Conservation (phyloP, 495 filamentous ascomycete species). For the Penicillium ucsense region DNA sequence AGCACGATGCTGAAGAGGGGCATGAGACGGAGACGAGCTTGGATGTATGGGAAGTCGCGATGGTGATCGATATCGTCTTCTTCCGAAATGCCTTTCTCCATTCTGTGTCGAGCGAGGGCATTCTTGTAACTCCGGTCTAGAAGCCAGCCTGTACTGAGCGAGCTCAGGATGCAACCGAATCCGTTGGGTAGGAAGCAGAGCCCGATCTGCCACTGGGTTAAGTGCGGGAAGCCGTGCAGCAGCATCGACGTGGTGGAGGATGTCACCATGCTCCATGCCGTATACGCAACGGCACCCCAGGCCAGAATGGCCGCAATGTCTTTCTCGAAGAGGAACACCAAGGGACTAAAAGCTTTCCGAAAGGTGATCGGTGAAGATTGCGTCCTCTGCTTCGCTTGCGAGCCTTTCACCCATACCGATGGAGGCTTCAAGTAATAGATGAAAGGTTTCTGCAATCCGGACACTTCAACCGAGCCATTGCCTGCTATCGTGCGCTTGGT, state of each 20-base stretch:
- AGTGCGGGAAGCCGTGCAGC: not conserved
- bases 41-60: constrained; percentile 9
- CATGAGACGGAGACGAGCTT: constrained; percentile 11
- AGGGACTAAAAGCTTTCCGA: not conserved
- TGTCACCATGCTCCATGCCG: constrained; percentile 2
- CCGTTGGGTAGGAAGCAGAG: constrained; percentile 3
- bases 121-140: constrained; percentile 10
- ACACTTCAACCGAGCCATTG: not conserved
- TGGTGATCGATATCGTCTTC: constrained; percentile 2
- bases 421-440: constrained; percentile 1
- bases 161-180: constrained; percentile 14
- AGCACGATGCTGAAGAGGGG: constrained; percentile 9
- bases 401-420: not conserved
- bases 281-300: constrained; percentile 1
- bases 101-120: constrained; percentile 2
- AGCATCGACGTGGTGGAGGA: constrained; percentile 2
- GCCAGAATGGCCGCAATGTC: not conserved
- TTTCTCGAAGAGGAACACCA: not conserved
- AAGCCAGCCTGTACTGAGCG: constrained; percentile 10
- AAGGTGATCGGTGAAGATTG: not conserved
- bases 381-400: not conserved
- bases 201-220: not conserved
- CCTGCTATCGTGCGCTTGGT: constrained; percentile 1
- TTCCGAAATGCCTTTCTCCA: not conserved
- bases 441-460: not conserved